Base-by-base conservation (phyloP, 192 early-diverging fungal species). In the Piromyces finnis region DNA sequence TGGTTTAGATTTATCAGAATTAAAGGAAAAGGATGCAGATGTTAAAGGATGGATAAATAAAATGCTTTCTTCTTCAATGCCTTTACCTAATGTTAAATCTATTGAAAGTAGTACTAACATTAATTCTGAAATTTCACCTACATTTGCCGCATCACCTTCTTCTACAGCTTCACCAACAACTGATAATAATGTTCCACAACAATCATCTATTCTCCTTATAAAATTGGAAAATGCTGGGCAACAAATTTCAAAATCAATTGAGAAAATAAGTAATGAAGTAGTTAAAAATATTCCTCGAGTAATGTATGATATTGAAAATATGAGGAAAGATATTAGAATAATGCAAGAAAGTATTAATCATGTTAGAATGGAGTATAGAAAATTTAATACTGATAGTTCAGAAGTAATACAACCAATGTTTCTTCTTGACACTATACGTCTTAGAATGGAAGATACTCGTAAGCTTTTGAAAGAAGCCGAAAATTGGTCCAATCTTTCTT, bases 401-500 rank as follows among this genome's bases (percentile, higher is more conserved):
- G 77, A 13, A 81, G 39, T 29, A 80, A 83, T 82, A 79, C 41
- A 30, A 89, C 92, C 0, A 83, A 94, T 79, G 91, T 92, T 37
- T 84, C 86, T 78, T 84, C 81, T 93, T 7, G 93, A 93, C 84
- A 82, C 87, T 2, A 91, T 93, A 77, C 87, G 92, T 28, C 85
- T 84, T 12, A 83, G 93, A 3, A 94, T 94, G 93, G 88, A 91
- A 79, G 81, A 82, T 6, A 90, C 91, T 30, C 83, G 88, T 26
- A 81, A 86, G n/a, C 79, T 89, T 3, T 82, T 95, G 0, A 86
- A 88, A 78, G 93, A 95, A 79, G 89, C 93, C 1, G 93, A 95
- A 78, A 94, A 91, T 83, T 95, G 94, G 94, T 90, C 82, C 30
- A 92, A 92, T 30, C 87, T 95, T 39, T 87, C 91, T 29, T 81